Evolutionary conservation across 2,329 filamentous ascomycete genomes (phyloP).

Genomic region (Calonectria leucothoes): DNA sequence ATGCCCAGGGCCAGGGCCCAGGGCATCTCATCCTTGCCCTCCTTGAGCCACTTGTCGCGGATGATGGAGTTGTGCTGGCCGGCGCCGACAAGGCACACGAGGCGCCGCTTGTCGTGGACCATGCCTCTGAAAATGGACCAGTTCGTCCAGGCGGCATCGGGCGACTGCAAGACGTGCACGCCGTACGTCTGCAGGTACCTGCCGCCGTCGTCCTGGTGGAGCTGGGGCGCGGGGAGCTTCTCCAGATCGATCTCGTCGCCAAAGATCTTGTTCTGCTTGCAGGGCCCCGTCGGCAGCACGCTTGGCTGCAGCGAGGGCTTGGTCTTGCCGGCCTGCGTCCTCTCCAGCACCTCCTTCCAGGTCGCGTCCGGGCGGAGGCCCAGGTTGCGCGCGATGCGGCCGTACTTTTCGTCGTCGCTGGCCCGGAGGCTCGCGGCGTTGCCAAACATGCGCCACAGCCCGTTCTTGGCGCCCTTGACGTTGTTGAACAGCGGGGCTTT

Average conservation of each 20-base stretch:
- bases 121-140: constrained; percentile 59
- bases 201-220: constrained; percentile 59
- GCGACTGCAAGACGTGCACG: constrained; percentile 58
- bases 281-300: background rate
- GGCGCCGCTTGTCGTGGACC: constrained; percentile 55
- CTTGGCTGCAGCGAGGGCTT: background rate
- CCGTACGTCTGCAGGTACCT: constrained; percentile 64
- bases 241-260: constrained; percentile 7
- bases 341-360: constrained; percentile 16
- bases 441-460: constrained; percentile 43
- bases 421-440: background rate
- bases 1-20: constrained; percentile 11
- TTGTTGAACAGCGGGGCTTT: constrained; percentile 66
- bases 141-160: constrained; percentile 59
- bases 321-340: background rate
- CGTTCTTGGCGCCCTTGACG: constrained; percentile 56
- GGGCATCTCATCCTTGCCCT: constrained; percentile 44
- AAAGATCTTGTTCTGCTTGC: constrained; percentile 12
- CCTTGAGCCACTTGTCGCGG: constrained; percentile 54
- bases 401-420: background rate
- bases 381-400: background rate
- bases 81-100: constrained; percentile 54
- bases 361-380: background rate
- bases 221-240: constrained; percentile 49
- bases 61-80: constrained; percentile 56